phyloP scores from a whole-genome alignment of 2,329 filamentous ascomycete genomes.

The Chalaropsis thielavioides region DNA sequence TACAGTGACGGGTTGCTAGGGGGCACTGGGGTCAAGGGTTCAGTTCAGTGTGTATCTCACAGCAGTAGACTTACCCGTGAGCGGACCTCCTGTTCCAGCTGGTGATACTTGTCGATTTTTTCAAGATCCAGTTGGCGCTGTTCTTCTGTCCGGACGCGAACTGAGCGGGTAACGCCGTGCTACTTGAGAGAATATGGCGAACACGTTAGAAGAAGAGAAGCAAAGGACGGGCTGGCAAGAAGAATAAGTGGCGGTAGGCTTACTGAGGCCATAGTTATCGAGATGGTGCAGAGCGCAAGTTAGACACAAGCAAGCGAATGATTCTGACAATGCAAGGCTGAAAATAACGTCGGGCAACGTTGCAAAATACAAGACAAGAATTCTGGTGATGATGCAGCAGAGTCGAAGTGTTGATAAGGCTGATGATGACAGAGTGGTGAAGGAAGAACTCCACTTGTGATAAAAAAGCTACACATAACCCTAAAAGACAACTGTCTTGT shows the following conservation, averaged over 20 bases:
- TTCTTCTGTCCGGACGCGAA: slow-evolving; percentile 48
- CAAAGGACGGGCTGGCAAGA: not conserved
- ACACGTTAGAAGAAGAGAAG: not conserved
- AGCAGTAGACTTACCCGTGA: slow-evolving; percentile 36
- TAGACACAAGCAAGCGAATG: not conserved
- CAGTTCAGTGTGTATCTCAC: too few relatives aligned
- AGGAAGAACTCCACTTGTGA: not conserved
- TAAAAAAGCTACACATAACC: not conserved
- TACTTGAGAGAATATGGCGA: slow-evolving; percentile 25
- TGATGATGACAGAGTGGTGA: not conserved
- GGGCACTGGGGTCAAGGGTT: not conserved
- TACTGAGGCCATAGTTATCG: slow-evolving; percentile 14
- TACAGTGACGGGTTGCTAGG: not conserved
- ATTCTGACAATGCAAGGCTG: not conserved
- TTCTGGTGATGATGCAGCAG: not conserved
- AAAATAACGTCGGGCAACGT: not conserved
- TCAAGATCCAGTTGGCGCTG: slow-evolving; percentile 56
- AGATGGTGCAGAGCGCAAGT: not conserved
- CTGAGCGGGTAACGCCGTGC: slow-evolving; percentile 70
- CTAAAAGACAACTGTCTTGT: not conserved
- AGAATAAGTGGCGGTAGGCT: not conserved
- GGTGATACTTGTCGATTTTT: slow-evolving; percentile 62
- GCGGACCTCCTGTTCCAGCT: slow-evolving; percentile 53
- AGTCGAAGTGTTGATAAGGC: not conserved
- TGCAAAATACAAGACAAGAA: not conserved